Conservation (phyloP, 768 basidiomycete genomes). For the Trametes gibbosa region DNA sequence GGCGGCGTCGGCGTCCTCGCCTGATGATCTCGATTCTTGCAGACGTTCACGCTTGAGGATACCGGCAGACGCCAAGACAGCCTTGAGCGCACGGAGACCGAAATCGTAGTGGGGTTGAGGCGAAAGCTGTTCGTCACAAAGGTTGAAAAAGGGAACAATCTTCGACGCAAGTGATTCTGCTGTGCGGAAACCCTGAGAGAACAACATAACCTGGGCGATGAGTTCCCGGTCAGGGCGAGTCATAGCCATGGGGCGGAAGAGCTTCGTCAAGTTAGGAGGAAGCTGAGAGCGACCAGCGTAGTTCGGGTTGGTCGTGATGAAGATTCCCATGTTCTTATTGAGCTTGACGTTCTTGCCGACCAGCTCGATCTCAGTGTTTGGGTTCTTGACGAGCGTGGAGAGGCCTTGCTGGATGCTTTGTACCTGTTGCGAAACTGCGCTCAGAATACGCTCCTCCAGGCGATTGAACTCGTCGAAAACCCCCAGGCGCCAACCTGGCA, state of each 20-base stretch:
- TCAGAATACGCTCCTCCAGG: conserved; percentile 95
- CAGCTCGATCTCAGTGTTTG: conserved; percentile 88
- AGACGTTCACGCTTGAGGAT: conserved; percentile 93
- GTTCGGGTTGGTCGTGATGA: conserved; percentile 98
- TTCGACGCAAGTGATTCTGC: conserved; percentile 97
- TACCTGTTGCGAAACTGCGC: conserved; percentile 98
- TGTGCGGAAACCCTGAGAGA: conserved; percentile 98
- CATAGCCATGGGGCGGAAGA: conserved; percentile 99
- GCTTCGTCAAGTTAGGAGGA: conserved; percentile 85
- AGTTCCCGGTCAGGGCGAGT: conserved; percentile 97
- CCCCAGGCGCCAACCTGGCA: conserved; percentile 99
- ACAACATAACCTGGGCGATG: conserved; percentile 98
- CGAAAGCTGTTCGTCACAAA: conserved; percentile 96
- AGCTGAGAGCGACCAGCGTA: conserved; percentile 95
- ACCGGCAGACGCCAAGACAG: conserved; percentile 95
- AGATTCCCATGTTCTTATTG: conserved; percentile 94
- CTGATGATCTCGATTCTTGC: conserved; percentile 39
- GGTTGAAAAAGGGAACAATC: conserved; percentile 98
- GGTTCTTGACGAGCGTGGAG: conserved; percentile 76
- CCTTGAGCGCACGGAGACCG: conserved; percentile 94
- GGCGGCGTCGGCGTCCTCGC: conserved; percentile 41
- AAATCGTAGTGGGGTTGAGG: conserved; percentile 99
- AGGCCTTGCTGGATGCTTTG: conserved; percentile 98
- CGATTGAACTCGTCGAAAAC: conserved; percentile 97
- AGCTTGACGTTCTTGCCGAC: conserved; percentile 93